Evolutionary conservation across 495 filamentous ascomycete genomes (phyloP).

Genomic region (Xylaria nigripes): DNA sequence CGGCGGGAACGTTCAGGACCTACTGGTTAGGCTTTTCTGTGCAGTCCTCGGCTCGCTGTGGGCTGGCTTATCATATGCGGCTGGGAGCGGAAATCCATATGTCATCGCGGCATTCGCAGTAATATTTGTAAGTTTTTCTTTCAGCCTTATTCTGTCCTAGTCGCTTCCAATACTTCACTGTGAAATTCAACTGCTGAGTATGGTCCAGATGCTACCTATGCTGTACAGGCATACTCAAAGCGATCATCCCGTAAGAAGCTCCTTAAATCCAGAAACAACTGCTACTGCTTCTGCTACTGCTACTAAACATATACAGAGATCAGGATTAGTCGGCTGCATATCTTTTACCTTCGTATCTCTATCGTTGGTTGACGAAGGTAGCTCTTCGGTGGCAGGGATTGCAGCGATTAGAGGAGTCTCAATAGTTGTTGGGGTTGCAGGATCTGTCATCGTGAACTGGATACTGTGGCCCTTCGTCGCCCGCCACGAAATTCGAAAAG

Average conservation of each 20-base stretch:
- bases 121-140: slow-evolving; percentile 26
- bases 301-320: slow-evolving; percentile 22
- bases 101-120: slow-evolving; percentile 49
- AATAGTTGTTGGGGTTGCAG: slow-evolving; percentile 43
- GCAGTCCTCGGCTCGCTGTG: slow-evolving; percentile 44
- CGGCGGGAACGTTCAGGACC: slow-evolving; percentile 48
- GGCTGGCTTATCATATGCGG: slow-evolving; percentile 44
- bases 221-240: slow-evolving; percentile 50
- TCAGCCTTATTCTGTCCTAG: not conserved
- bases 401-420: slow-evolving; percentile 42
- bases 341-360: slow-evolving; percentile 31
- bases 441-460: slow-evolving; percentile 49
- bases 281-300: not conserved
- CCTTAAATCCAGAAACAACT: not conserved
- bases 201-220: slow-evolving; percentile 43
- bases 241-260: slow-evolving; percentile 38
- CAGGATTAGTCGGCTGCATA: slow-evolving; percentile 46
- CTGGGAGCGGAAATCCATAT: slow-evolving; percentile 43
- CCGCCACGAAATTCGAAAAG: slow-evolving; percentile 49
- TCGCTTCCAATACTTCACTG: not conserved
- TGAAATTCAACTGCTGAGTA: not conserved
- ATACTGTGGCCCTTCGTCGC: slow-evolving; percentile 53
- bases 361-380: slow-evolving; percentile 23
- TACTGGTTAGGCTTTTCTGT: slow-evolving; percentile 40
- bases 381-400: slow-evolving; percentile 30